These are phyloP conservation scores for Crassisporium funariophilum DNA, from an alignment of 768 basidiomycete genomes.

Conservation along the genomic window DNA sequence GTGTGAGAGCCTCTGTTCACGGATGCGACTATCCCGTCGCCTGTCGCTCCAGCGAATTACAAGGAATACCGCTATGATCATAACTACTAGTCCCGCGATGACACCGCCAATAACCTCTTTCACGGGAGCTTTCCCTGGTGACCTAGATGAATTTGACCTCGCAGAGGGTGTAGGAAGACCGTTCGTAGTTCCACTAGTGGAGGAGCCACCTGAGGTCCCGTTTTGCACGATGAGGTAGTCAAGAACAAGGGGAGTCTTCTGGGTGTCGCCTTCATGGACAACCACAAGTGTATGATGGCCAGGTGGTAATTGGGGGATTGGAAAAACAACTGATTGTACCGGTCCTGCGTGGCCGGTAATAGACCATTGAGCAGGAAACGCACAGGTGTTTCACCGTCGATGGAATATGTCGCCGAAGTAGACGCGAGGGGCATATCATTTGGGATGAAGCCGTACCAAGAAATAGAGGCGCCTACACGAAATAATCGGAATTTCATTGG, in stretches of 20 bases:
- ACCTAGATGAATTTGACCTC: no score
- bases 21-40: no score
- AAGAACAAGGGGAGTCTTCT: conserved; percentile 23
- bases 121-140: no score
- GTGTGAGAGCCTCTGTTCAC: no score
- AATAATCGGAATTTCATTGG: not conserved
- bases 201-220: no score
- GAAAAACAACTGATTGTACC: conserved; percentile 25
- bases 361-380: conserved; percentile 16
- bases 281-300: conserved; percentile 27
- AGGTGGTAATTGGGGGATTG: conserved; percentile 16
- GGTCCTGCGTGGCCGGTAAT: conserved; percentile 3
- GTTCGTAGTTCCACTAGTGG: no score
- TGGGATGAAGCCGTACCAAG: conserved; percentile 21
- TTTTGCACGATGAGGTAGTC: conserved; percentile 14
- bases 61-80: no score
- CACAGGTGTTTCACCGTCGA: conserved; percentile 19
- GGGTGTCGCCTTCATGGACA: conserved; percentile 18
- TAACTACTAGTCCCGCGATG: no score
- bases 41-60: no score
- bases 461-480: conserved; percentile 17
- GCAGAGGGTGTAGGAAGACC: no score
- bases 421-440: conserved; percentile 18
- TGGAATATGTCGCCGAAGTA: conserved; percentile 18
- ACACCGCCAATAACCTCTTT: no score